Conservation (phyloP, 192 early-diverging fungal species). For the Coemansia javaensis region DNA sequence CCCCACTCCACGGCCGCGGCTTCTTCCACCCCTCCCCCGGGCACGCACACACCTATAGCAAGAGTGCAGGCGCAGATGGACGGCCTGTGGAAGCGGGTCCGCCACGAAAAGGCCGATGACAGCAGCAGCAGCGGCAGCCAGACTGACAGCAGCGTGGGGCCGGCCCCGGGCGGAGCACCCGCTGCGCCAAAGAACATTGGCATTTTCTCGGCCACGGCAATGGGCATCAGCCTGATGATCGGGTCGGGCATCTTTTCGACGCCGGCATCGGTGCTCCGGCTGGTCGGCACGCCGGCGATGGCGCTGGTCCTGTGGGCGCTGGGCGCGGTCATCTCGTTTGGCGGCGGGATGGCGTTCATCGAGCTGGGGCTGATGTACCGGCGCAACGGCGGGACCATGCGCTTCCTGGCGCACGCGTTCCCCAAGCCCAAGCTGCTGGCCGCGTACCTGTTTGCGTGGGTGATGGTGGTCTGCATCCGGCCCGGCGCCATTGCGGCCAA, state of each 20-base stretch:
- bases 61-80: no score
- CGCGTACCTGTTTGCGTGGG: constrained; percentile 53
- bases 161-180: background rate
- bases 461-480: constrained; percentile 53
- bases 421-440: constrained; percentile 48
- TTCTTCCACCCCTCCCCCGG: background rate
- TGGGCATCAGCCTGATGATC: constrained; percentile 73
- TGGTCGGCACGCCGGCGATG: constrained; percentile 62
- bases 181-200: constrained; percentile 41
- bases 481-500: constrained; percentile 52
- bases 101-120: constrained; percentile 4
- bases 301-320: constrained; percentile 72
- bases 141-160: background rate
- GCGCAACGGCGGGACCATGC: constrained; percentile 80
- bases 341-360: constrained; percentile 81
- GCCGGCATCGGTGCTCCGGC: constrained; percentile 63
- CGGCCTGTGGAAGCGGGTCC: constrained; percentile 8
- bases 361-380: constrained; percentile 88
- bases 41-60: no score
- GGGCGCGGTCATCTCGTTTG: constrained; percentile 69
- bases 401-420: constrained; percentile 73
- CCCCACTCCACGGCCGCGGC: no score
- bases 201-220: constrained; percentile 58
- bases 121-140: background rate
- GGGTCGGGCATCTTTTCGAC: constrained; percentile 80